A percentile compares a stretch with the other conserved stretches of the same genome.
These are phyloP conservation scores for Beta vulgaris DNA, from an alignment of 148 eudicot genomes.

Conservation along the genomic window DNA sequence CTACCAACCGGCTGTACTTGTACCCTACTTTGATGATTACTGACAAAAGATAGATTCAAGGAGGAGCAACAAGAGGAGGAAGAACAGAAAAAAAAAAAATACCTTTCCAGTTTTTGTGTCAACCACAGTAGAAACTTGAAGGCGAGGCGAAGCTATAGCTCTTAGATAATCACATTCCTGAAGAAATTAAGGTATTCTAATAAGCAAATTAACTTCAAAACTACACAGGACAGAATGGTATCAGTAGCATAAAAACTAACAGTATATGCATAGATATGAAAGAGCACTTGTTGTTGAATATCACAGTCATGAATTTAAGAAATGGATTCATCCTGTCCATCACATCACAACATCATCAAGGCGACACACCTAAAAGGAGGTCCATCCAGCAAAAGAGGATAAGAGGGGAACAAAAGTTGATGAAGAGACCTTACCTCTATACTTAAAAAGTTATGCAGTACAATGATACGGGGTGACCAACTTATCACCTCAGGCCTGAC, in stretches of 20 bases:
- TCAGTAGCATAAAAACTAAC: background rate
- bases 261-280: background rate
- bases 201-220: background rate
- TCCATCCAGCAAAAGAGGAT: background rate
- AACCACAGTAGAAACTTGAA: slow-evolving; percentile 85
- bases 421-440: slow-evolving; percentile 43
- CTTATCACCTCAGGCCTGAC: slow-evolving; percentile 81
- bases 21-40: background rate
- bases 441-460: slow-evolving; percentile 80
- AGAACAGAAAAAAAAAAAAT: slow-evolving; percentile 15
- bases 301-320: background rate
- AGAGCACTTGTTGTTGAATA: background rate
- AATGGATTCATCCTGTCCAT: background rate
- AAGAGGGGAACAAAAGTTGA: background rate
- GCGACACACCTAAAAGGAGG: background rate
- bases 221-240: background rate
- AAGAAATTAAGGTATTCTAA: slow-evolving; percentile 21
- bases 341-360: background rate
- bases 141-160: slow-evolving; percentile 78
- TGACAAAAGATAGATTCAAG: background rate
- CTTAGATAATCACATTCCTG: slow-evolving; percentile 97
- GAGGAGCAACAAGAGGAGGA: background rate
- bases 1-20: background rate
- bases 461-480: slow-evolving; percentile 81
- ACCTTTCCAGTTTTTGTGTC: slow-evolving; percentile 96